phyloP scores from a whole-genome alignment of 192 early-diverging fungal genomes.

The Dispira simplex region DNA sequence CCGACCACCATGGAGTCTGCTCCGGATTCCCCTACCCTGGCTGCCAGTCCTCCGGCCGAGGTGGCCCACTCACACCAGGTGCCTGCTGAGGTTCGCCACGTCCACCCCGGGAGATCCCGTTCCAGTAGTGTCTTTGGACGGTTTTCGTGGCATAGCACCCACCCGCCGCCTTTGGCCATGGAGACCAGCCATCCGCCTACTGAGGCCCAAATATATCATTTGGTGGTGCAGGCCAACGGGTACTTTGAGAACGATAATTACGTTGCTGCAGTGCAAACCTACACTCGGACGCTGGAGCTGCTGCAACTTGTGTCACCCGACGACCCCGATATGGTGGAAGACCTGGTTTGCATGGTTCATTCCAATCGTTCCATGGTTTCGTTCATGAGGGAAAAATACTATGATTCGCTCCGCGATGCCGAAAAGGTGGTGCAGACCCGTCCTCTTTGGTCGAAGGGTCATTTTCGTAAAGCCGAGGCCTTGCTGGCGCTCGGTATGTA shows the following conservation, averaged over 20 bases:
- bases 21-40: too few species aligned
- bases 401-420: conserved; percentile 21
- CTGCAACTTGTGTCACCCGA: conserved; percentile 13
- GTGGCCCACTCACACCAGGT: too few species aligned
- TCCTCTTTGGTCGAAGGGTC: conserved; percentile 32
- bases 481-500: conserved; percentile 27
- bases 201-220: conserved; percentile 17
- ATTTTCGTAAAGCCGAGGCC: conserved; percentile 46
- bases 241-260: conserved; percentile 34
- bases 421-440: conserved; percentile 18
- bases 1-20: too few species aligned
- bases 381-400: conserved; percentile 17
- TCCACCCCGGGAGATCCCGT: too few species aligned
- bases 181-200: background rate
- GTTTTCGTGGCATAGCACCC: too few species aligned
- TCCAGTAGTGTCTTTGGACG: too few species aligned
- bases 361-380: conserved; percentile 25
- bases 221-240: conserved; percentile 33
- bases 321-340: conserved; percentile 16
- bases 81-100: too few species aligned
- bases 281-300: conserved; percentile 28
- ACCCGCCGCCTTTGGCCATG: background rate
- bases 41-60: too few species aligned
- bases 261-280: conserved; percentile 29
- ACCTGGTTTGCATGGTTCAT: conserved; percentile 18